Evolutionary conservation across 495 filamentous ascomycete species (phyloP), one percentile per base, ranked within the genome.

Genomic region (Aspergillus cristatus): DNA sequence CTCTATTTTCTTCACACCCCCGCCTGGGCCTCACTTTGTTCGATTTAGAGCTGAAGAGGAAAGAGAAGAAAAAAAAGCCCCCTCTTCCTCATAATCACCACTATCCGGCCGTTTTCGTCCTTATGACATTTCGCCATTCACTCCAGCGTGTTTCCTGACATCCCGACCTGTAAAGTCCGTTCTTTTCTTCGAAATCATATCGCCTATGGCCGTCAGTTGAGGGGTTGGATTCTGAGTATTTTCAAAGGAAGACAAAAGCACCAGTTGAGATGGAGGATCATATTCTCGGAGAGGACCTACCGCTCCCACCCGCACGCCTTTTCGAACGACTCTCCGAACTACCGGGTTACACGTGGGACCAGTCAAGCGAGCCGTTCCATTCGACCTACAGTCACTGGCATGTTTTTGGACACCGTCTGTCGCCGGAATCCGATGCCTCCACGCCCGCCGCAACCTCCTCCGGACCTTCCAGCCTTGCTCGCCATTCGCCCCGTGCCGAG

Each of bases 361-460:
- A 82, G 42, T 67, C 72, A 2, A 60, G 62, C 43, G 70, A 68
- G 41, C 81, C 82, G n/a, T 79, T 82, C 49, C 84, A 86, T 60
- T 84, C 83, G n/a, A 82, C 75, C 43, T 89, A 89, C 57, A 81
- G 82, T 48, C 82, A 82, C 59, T 89, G 84, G 76, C 72, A 76
- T 53, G 67, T 79, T 14, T 71, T 60, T 41, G 75, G 75, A 28
- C 60, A 69, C 29, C 60, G 63, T 6, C 68, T 73, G 50, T 42
- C 58, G 20, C 28, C 47, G 3, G 65, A 69, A 32, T 52, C 53
- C 24, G 63, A 68, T 24, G 42, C 49, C 17, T 63, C 62, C 7
- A 64, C 62, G 16, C 64, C 64, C n/a, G 52, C 59, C 29, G 62
- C 68, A 18, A 70, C 68, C 36, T 64, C 65, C 12, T 67, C 64